Evolutionary conservation across 73 alveolate genomes (phyloP).

Genomic region (Loxodes magnus): DNA sequence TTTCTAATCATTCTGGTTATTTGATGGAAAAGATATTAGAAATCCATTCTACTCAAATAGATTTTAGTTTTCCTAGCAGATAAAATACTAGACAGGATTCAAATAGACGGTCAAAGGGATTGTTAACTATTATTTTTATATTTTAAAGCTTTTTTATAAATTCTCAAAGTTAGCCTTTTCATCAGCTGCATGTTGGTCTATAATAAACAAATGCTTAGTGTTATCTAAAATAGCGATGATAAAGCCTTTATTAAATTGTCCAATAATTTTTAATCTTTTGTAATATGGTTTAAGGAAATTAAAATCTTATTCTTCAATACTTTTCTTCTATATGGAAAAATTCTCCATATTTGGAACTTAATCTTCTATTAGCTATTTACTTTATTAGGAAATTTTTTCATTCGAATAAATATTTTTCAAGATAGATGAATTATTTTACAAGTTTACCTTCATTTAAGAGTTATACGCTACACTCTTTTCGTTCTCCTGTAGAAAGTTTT

Average conservation of each 20-base stretch:
- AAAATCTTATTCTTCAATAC: background rate
- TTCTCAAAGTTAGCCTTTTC: constrained; percentile 86
- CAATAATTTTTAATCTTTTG: constrained; percentile 53
- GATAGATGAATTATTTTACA: no score
- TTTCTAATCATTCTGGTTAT: no score
- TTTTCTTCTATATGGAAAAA: no score
- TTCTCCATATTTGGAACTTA: no score
- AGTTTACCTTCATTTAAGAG: no score
- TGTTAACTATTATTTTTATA: constrained; percentile 35
- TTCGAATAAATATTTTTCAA: no score
- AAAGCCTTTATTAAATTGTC: constrained; percentile 93
- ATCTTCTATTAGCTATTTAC: no score
- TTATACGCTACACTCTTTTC: no score
- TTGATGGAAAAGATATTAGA: no score
- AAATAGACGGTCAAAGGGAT: constrained; percentile 44
- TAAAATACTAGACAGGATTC: constrained; percentile 29
- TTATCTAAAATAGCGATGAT: constrained; percentile 54
- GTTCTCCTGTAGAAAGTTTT: no score
- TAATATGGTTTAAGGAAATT: constrained; percentile 65
- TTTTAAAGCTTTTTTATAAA: constrained; percentile 39
- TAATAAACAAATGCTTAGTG: constrained; percentile 53
- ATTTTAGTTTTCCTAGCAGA: constrained; percentile 19
- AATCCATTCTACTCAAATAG: constrained; percentile 50
- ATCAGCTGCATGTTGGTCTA: constrained; percentile 97
- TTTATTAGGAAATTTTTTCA: no score